Conservation (phyloP, 108 stramenopile species). For the Cyclotella cryptica region DNA sequence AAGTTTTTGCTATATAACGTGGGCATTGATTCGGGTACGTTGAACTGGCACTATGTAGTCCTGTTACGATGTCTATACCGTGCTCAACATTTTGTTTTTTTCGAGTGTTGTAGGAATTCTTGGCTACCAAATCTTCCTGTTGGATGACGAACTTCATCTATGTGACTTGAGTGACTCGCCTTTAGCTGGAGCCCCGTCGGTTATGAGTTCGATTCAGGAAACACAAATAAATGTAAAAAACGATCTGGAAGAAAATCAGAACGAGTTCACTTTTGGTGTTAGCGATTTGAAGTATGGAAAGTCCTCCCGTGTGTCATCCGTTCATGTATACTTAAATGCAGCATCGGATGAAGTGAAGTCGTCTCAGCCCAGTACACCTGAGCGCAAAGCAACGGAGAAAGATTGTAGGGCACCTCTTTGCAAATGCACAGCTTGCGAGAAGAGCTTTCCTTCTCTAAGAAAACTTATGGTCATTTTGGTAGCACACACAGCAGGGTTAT, state of each 20-base stretch:
- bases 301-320: neutral
- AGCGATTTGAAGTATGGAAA: too few relatives aligned
- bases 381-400: neutral
- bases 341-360: too few relatives aligned
- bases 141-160: constrained; percentile 39
- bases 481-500: constrained; percentile 4
- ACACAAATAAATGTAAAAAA: neutral
- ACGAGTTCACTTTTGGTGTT: neutral
- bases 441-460: constrained; percentile 2
- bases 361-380: too few relatives aligned
- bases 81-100: neutral
- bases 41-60: too few relatives aligned
- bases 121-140: constrained; percentile 23
- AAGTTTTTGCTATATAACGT: constrained; percentile 31
- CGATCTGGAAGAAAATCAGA: neutral
- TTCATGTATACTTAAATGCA: too few relatives aligned
- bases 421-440: constrained; percentile 16
- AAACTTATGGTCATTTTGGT: constrained; percentile 23
- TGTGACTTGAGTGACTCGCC: constrained; percentile 28
- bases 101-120: neutral
- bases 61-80: too few relatives aligned
- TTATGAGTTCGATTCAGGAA: neutral
- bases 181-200: neutral
- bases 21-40: constrained; percentile 33
- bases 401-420: neutral